phyloP scores from a whole-genome alignment of 73 alveolate genomes.

The Tetrahymena malaccensis region DNA sequence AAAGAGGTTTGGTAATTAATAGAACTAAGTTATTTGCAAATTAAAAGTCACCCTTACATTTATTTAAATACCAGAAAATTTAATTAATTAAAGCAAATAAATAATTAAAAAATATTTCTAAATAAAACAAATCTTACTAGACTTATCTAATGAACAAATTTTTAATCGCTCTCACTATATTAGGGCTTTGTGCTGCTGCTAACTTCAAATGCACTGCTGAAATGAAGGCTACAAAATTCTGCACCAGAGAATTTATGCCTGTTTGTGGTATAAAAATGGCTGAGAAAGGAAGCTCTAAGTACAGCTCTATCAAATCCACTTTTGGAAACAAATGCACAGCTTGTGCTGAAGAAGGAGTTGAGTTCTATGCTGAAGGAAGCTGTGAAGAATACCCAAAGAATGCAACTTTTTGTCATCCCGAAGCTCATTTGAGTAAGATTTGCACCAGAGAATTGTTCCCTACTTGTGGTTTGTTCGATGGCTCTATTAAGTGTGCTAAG shows the following conservation, averaged over 20 bases:
- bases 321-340: background rate
- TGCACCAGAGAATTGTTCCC: background rate
- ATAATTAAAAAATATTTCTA: too few species aligned
- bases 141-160: background rate
- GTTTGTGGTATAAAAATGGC: background rate
- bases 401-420: background rate
- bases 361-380: background rate
- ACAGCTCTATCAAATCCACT: background rate
- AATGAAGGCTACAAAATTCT: background rate
- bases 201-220: background rate
- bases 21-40: too few species aligned
- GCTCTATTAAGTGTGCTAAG: background rate
- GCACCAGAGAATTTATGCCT: background rate
- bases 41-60: too few species aligned
- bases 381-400: background rate
- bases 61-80: too few species aligned
- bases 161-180: background rate
- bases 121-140: too few species aligned
- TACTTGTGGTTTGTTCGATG: slow-evolving; percentile 1
- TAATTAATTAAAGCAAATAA: too few species aligned
- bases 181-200: background rate
- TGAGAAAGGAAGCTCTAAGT: background rate
- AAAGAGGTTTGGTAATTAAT: too few species aligned
- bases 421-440: background rate
- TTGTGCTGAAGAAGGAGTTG: background rate